These are phyloP conservation scores for Ophiostoma sp. DNA, from an alignment of 2,329 filamentous ascomycete species.

Conservation along the genomic window DNA sequence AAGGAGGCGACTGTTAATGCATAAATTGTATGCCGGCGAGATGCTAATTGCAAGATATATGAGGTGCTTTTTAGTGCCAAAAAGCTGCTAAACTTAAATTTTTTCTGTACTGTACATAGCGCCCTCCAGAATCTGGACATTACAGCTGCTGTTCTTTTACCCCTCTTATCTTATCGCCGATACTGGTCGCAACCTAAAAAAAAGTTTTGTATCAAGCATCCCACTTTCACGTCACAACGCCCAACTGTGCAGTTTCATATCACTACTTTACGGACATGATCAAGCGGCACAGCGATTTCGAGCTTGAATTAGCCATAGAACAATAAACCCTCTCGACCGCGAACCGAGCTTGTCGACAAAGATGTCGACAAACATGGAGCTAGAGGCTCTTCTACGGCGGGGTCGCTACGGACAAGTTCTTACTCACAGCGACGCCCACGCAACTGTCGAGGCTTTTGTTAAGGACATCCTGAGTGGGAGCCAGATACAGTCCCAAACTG, in stretches of 20 bases:
- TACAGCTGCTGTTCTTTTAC: not conserved
- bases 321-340: not conserved
- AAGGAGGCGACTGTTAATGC: too few relatives aligned
- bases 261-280: not conserved
- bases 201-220: constrained; percentile 22
- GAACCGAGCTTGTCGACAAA: not conserved
- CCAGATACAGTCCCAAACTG: not conserved
- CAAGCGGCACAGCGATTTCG: not conserved
- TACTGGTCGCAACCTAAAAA: not conserved
- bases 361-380: constrained; percentile 22
- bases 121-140: not conserved
- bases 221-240: constrained; percentile 19
- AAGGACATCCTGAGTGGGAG: not conserved
- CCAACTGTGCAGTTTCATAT: not conserved
- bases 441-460: constrained; percentile 24
- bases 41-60: too few relatives aligned
- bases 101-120: not conserved
- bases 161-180: constrained; percentile 28
- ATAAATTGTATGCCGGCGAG: too few relatives aligned
- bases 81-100: too few relatives aligned
- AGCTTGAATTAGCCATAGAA: not conserved
- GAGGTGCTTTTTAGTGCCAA: too few relatives aligned
- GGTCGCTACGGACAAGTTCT: constrained; percentile 28
- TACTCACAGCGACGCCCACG: not conserved
- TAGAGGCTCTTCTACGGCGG: not conserved